Base-by-base conservation (phyloP, 371 early-diverging fungal species). In the Zopfochytrium polystomum region DNA sequence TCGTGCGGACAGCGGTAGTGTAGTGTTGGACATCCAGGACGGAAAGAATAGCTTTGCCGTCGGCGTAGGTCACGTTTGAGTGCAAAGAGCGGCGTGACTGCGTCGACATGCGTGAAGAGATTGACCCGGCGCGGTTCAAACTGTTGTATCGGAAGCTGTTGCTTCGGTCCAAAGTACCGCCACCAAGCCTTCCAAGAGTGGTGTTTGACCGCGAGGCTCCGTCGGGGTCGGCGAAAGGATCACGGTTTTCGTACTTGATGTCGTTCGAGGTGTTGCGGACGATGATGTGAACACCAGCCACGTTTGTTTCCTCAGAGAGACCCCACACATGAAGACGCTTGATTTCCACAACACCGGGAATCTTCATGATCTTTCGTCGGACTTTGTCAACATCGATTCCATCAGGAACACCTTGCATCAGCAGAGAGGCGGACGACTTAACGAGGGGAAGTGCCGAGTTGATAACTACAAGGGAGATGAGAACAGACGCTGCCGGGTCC, bases 391-490 rank as follows among this genome's bases (percentile, higher is more conserved):
- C 26, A 2, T 3, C 4, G 15, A 63, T 31, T 3, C n/a, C 20
- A 18, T 46, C 22, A 2, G 63, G 63, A 18, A 63, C 51, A 44
- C 62, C 63, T 44, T 78, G 76, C 13, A 72, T 20, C 23, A 78
- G 58, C 30, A 77, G 61, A n/a, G 43, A 29, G 3, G 72, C 20
- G 2, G 63, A 66, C 34, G 67, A 64, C 43, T 52, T 64, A n/a
- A 74, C 42, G n/a, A 78, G 50, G 27, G 57, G 62, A 11, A 69
- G 27, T 0, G 77, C 75, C 9, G 75, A 60, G 45, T 38, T 29
- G 3, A 77, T 29, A 20, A 76, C 71, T 32, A 76, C 42, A 5
- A 60, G 30, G 33, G 73, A 35, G 56, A 76, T 76, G 18, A 72
- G 30, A 20, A 59, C 3, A 3, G 78, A 76, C 42, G 67, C 72